Base-by-base conservation (phyloP, 306 rosid species). In the Gynostemma pentaphyllum region DNA sequence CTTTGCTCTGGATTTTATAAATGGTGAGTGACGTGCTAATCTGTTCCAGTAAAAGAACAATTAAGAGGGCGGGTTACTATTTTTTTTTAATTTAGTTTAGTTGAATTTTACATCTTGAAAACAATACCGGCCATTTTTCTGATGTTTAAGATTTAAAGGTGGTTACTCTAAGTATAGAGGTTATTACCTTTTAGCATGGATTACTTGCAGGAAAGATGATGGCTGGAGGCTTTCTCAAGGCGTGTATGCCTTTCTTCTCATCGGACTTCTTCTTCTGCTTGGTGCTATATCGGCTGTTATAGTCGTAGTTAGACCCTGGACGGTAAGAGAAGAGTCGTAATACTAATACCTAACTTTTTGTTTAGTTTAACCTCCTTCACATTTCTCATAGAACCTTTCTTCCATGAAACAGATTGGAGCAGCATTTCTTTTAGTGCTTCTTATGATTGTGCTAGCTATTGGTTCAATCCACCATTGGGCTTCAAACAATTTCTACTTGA, bases 381-480 rank as follows among this genome's bases (percentile, higher is more conserved):
- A 30, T 42, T 14, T 68, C 39, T 56, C 51, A 76, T 53, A 70
- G 54, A 13, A 68, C 63, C 15, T 61, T 24, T 24, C 48, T 71
- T 68, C 55, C 23, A 37, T 27, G 29, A 4, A 73, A 65, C 95
- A 94, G 99, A 81, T 94, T 64, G 99, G 97, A 68, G 97, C 82
- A 42, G 79, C 99, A 32, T 88, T 81, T 79, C 99, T 94, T 68
- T 80, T 94, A 80, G 95, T 94, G 76, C 95, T 94, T 71, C 95
- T 94, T 56, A 80, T 94, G 72, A 73, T 94, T 77, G 99, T 87
- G 5, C 81, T 94, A 28, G 95, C 99, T 62, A 88, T 94, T 45
- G 95, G 99, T 59, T 83, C 90, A 74, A 87, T 88, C 70, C 99
- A 88, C 78, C 90, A 81, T 57, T 94, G 99, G 99, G 97, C 99